Evolutionary conservation across 192 early-diverging fungal species (phyloP), one percentile per base, ranked within the genome.

Genomic region (Chytriomyces hyalinus): DNA sequence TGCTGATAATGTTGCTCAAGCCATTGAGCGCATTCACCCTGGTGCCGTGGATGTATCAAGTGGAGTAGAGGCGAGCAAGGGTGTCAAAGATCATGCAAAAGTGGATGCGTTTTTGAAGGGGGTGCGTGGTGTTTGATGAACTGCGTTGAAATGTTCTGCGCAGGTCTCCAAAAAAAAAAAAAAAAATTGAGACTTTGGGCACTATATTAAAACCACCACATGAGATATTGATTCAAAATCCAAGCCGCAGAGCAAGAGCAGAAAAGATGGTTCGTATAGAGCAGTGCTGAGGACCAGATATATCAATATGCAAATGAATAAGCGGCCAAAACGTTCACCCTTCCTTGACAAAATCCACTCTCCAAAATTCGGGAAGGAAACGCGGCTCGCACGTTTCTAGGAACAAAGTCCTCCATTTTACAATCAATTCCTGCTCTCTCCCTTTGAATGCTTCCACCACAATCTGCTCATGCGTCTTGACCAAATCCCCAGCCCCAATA

Each of bases 11-110:
- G 95, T 98, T 6, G 82, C 78, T 0, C 80, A 90, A 44, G 96
- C 96, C 0, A 82, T 95, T 22, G 78, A 68, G 6, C 80, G 88
- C 43, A 92, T 92, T 5, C 80, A 84, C 24, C 93, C 95, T 3
- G 94, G 90, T 91, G 89, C 87, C 47, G 96, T 98, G 43, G 98
- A 99, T 88, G 95, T 98, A 36, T 92, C 92, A 10, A 95, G 93
- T 59, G 98, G 97, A 9, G 93, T 97, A 1, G 97, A 99, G 80
- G 85, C 85, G 49, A 82, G 72, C 57, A 86, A 86, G 69, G 84
- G 89, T n/a, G 71, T 81, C 0, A 99, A 99, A 85, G 95, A 96
- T 81, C 71, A 85, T 5, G 73, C 78, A 5, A 94, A 95, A 83
- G 92, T 97, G 73, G 83, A 75, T 24, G 81, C 77, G 11, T 97